Evolutionary conservation across 768 basidiomycete genomes (phyloP), one percentile per base, ranked within the genome.

Genomic region (Naganishia friedmannii): DNA sequence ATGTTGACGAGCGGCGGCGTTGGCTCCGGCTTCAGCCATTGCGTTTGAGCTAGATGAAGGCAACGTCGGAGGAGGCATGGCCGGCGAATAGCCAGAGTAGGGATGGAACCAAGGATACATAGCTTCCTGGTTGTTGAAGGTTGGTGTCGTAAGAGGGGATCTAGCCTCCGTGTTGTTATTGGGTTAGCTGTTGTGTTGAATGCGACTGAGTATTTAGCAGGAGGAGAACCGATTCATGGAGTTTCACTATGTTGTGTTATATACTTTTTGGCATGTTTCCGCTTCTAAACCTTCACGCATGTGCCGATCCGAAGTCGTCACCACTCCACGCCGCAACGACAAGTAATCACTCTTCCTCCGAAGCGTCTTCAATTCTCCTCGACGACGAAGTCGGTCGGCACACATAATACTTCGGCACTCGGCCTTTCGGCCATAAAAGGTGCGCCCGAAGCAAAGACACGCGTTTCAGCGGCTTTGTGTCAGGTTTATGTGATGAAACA

Each of bases 391-490:
- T 23, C n/a, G 12, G 23, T n/a, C 19, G 48, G 48, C 48, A 51
- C 45, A 23, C 48, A 21, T n/a, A 21, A 2, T 12, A 51, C 48
- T 42, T 42, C 42, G 42, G 7, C 42, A 13, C 15, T 42, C 42
- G 42, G 42, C 15, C 7, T 17, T 42, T 51, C 48, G 48, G 39
- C n/a, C 19, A n/a, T 12, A 31, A n/a, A 37, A 28, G 60, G 60
- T 45, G 60, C 60, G 60, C 60, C 60, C 60, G 42, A 26, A 42
- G n/a, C 39, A 29, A 63, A 29, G 39, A 63, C 42, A 42, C 60
- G 60, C 60, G 60, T 63, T 63, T 63, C 60, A 63, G 39, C 60
- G 60, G 37, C 60, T 51, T 51, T n/a, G n/a, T n/a, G n/a, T n/a
- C n/a, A n/a, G n/a, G n/a, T n/a, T n/a, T n/a, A n/a, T n/a, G n/a